Base-by-base conservation (phyloP, 2,329 filamentous ascomycete species). In the Clarireedia monteithiana region DNA sequence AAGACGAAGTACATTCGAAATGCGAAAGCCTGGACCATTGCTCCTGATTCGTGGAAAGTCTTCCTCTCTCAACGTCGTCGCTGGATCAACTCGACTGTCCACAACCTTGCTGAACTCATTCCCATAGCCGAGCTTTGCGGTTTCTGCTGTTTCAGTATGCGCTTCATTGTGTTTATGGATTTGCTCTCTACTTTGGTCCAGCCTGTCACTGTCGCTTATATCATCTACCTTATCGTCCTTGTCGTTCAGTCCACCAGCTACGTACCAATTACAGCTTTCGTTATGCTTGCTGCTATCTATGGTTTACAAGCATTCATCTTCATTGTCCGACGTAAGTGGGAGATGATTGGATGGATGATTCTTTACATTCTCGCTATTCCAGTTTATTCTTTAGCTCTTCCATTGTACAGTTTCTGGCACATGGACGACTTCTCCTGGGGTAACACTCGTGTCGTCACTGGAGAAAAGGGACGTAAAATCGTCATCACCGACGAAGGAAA, bases 381-480 rank as follows among this genome's bases (percentile, higher is more conserved):
- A 0, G 82, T 99, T 61, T 99, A 96, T 79, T 86, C 89, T 45
- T 90, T 95, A 61, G 91, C 82, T 57, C 80, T 99, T 46, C 94
- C 94, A 0, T 75, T 99, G 27, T 97, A 97, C 72, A 81, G 92
- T 50, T 99, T 99, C 81, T 99, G 94, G 94, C 83, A 96, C 75
- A 97, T 97, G 94, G 94, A 99, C 72, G 94, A 99, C 74, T 99
- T 99, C 82, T 89, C 88, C 66, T 99, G 94, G 94, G 94, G 94
- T 74, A 99, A 96, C 74, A 99, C 94, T 42, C 92, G 94, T 83
- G 83, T 99, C 57, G 91, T 99, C 62, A 94, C 89, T 6, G 94
- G 94, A 70, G 94, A 99, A 70, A 86, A 86, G 71, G 94, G 94
- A 62, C 86, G 90, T 70, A 92, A 96, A 77, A 77, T 97, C 60